phyloP scores from a whole-genome alignment of 371 early-diverging fungal genomes.

The Rhizopus microsporus region DNA sequence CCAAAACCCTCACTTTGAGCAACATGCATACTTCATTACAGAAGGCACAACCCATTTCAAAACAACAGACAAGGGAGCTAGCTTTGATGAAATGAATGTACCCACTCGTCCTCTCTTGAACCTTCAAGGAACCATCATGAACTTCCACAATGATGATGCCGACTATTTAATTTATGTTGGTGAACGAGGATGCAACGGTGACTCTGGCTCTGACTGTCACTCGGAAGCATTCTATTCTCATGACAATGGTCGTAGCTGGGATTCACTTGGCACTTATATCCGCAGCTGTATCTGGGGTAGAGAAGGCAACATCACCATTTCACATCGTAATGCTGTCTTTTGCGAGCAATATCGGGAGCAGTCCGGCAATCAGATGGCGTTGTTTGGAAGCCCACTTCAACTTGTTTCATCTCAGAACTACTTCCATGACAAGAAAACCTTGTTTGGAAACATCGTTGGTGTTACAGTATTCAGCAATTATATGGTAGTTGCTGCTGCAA shows the following conservation, averaged over 20 bases:
- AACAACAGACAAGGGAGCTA: slow-evolving; percentile 74
- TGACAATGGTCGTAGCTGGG: slow-evolving; percentile 78
- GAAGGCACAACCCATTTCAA: slow-evolving; percentile 55
- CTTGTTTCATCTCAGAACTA: slow-evolving; percentile 60
- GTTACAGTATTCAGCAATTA: slow-evolving; percentile 80
- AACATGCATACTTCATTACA: slow-evolving; percentile 75
- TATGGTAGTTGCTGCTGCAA: slow-evolving; percentile 77
- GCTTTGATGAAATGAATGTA: slow-evolving; percentile 54
- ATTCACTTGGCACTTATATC: slow-evolving; percentile 67
- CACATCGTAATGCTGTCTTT: slow-evolving; percentile 58
- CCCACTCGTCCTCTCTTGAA: slow-evolving; percentile 56
- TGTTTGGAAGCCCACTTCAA: slow-evolving; percentile 47
- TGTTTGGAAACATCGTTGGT: slow-evolving; percentile 71
- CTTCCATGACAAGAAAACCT: slow-evolving; percentile 49
- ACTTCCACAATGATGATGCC: slow-evolving; percentile 79
- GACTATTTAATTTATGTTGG: slow-evolving; percentile 83
- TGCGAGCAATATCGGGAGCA: slow-evolving; percentile 69
- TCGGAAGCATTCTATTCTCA: slow-evolving; percentile 73
- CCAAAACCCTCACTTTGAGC: slow-evolving; percentile 71
- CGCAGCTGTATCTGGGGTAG: slow-evolving; percentile 78
- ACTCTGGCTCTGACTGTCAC: slow-evolving; percentile 53
- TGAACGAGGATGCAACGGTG: slow-evolving; percentile 52
- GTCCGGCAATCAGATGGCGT: slow-evolving; percentile 58
- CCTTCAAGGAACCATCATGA: slow-evolving; percentile 61
- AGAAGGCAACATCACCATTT: slow-evolving; percentile 56